Evolutionary conservation across 192 early-diverging fungal species (phyloP).

Genomic region (Martensiomyces pterosporus): DNA sequence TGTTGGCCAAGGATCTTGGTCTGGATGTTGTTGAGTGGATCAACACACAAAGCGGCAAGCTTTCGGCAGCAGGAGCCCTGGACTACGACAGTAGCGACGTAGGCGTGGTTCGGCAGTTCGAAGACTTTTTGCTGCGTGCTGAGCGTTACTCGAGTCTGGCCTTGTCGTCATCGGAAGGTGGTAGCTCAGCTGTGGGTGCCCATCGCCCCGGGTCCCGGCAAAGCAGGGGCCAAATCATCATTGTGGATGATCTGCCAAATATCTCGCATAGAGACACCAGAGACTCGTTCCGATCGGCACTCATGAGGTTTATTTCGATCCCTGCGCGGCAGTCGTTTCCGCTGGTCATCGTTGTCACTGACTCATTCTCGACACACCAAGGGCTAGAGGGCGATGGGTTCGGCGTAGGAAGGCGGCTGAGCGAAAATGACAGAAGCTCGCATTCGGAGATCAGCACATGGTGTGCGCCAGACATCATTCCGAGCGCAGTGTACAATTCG

Average conservation of each 20-base stretch:
- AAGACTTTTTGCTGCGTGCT: constrained; percentile 53
- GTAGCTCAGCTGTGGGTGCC: background rate
- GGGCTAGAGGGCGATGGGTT: constrained; percentile 21
- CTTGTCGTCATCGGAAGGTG: constrained; percentile 1
- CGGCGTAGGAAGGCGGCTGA: constrained; percentile 4
- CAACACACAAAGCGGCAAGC: constrained; percentile 36
- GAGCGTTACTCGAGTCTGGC: constrained; percentile 46
- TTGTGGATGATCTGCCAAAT: constrained; percentile 61
- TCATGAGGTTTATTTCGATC: constrained; percentile 34
- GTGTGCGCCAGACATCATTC: constrained; percentile 33
- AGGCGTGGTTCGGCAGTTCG: constrained; percentile 51
- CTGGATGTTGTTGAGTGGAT: constrained; percentile 61
- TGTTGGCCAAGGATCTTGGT: constrained; percentile 53
- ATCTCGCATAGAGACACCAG: constrained; percentile 48
- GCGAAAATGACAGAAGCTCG: constrained; percentile 5
- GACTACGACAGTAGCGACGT: constrained; percentile 20
- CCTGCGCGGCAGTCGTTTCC: constrained; percentile 34
- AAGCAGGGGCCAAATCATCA: constrained; percentile 44
- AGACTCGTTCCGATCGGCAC: constrained; percentile 50
- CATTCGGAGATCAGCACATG: constrained; percentile 15
- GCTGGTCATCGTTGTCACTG: constrained; percentile 43
- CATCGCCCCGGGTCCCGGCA: no score
- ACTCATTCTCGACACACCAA: constrained; percentile 26
- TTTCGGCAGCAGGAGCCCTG: constrained; percentile 5
- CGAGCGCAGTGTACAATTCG: constrained; percentile 20